Conservation (phyloP, 257 asterid genomes). For the Lavandula angustifolia region DNA sequence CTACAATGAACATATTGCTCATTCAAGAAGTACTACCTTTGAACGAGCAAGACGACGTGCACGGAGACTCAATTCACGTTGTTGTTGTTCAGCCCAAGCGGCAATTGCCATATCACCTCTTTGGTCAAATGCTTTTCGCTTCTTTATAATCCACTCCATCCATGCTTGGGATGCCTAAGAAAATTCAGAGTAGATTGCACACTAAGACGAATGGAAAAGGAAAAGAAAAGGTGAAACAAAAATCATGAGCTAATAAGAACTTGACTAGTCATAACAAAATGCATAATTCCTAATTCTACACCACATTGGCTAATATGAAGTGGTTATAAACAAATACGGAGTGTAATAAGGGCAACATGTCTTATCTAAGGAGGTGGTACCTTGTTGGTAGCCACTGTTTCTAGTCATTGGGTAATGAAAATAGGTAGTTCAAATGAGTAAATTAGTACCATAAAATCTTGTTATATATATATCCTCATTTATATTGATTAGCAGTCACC, state of each 20-base stretch:
- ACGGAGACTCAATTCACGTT: constrained; percentile 78
- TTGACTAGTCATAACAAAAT: neutral
- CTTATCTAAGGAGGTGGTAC: neutral
- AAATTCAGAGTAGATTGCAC: constrained; percentile 16
- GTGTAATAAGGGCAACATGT: constrained; percentile 3
- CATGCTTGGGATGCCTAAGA: constrained; percentile 94
- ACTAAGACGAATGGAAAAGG: neutral
- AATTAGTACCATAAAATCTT: neutral
- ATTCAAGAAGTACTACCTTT: constrained; percentile 53
- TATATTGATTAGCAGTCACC: neutral
- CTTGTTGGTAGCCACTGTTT: neutral
- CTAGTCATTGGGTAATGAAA: neutral
- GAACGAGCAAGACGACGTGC: constrained; percentile 94
- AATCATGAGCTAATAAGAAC: neutral
- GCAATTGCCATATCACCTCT: constrained; percentile 97
- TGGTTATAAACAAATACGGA: constrained; percentile 3
- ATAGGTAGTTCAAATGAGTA: neutral
- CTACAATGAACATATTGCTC: neutral
- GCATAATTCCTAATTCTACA: neutral
- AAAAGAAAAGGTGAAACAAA: constrained; percentile 6
- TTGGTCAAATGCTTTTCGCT: constrained; percentile 92
- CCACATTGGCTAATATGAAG: neutral
- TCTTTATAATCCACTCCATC: constrained; percentile 95
- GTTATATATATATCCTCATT: neutral
- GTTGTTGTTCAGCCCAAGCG: constrained; percentile 99